These are phyloP conservation scores for Xylaria scruposa DNA, from an alignment of 495 filamentous ascomycete species.

Conservation along the genomic window DNA sequence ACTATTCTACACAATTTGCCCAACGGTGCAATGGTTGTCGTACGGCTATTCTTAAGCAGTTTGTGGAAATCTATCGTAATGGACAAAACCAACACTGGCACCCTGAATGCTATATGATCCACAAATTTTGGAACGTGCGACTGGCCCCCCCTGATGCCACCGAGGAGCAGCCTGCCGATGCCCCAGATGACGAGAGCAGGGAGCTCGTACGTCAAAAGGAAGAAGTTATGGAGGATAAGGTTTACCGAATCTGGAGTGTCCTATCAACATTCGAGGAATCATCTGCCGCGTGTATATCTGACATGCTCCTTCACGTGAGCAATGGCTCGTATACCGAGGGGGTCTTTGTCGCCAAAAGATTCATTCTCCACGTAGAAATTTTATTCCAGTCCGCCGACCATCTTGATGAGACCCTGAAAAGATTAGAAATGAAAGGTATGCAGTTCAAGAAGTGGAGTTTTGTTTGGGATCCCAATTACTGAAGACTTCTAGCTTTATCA, in stretches of 20 bases:
- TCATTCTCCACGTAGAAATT: constrained; percentile 95
- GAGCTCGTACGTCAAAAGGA: constrained; percentile 81
- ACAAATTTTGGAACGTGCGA: constrained; percentile 99
- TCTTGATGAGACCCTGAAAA: constrained; percentile 73
- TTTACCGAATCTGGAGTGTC: constrained; percentile 97
- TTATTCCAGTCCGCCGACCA: constrained; percentile 89
- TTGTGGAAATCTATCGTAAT: constrained; percentile 98
- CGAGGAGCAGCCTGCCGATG: constrained; percentile 42
- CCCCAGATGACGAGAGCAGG: constrained; percentile 76
- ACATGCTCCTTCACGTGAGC: constrained; percentile 99
- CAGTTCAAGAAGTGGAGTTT: constrained; percentile 12
- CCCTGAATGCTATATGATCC: constrained; percentile 99
- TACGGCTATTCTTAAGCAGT: constrained; percentile 98
- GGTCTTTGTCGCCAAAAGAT: constrained; percentile 93
- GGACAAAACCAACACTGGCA: constrained; percentile 99
- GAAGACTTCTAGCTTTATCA: constrained; percentile 68
- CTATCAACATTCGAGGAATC: constrained; percentile 97
- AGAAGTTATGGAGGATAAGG: constrained; percentile 95
- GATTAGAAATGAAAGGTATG: constrained; percentile 77
- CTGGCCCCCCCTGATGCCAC: constrained; percentile 60
- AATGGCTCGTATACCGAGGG: constrained; percentile 97
- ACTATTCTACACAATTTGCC: constrained; percentile 97
- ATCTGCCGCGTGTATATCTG: constrained; percentile 96
- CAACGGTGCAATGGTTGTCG: constrained; percentile 96
- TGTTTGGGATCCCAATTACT: constrained; percentile 17